Evolutionary conservation across 2,329 filamentous ascomycete species (phyloP).

Genomic region (Magnaporthales sp.): DNA sequence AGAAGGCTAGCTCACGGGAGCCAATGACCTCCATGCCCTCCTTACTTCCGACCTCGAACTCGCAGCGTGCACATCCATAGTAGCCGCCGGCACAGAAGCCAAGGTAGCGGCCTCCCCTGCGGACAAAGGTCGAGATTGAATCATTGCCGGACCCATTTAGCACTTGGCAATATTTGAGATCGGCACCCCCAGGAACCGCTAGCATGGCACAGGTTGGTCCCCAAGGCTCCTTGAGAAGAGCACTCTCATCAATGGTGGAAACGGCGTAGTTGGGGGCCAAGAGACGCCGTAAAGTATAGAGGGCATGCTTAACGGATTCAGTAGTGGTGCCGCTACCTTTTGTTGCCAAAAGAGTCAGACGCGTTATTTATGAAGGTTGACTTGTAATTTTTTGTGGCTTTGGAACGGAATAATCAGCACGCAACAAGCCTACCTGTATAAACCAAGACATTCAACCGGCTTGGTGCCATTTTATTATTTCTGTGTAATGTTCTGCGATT

Average conservation of each 20-base stretch:
- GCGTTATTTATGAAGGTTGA: neutral
- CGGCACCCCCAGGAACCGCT: slow-evolving; percentile 89
- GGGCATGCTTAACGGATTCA: slow-evolving; percentile 82
- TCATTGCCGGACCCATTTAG: slow-evolving; percentile 85
- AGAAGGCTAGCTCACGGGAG: slow-evolving; percentile 77
- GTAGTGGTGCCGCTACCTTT: slow-evolving; percentile 75
- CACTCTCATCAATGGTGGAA: slow-evolving; percentile 69
- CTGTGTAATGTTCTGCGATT: neutral
- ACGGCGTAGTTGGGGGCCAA: slow-evolving; percentile 90
- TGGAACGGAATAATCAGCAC: neutral
- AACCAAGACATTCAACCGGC: slow-evolving; percentile 82
- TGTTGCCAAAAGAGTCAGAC: neutral
- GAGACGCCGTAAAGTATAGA: slow-evolving; percentile 77
- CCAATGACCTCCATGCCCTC: slow-evolving; percentile 73
- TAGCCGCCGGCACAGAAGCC: slow-evolving; percentile 94
- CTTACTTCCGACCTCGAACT: slow-evolving; percentile 83
- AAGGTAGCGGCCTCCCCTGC: slow-evolving; percentile 75
- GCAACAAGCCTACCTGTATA: slow-evolving; percentile 60
- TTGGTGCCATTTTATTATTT: slow-evolving; percentile 44
- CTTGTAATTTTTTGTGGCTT: neutral
- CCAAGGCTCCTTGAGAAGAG: slow-evolving; percentile 89
- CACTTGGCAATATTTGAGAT: slow-evolving; percentile 79
- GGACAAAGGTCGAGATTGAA: slow-evolving; percentile 76
- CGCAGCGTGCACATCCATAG: slow-evolving; percentile 72
- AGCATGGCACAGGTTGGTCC: slow-evolving; percentile 75